Base-by-base conservation (phyloP, 768 basidiomycete species). In the Termitomyces heimii region DNA sequence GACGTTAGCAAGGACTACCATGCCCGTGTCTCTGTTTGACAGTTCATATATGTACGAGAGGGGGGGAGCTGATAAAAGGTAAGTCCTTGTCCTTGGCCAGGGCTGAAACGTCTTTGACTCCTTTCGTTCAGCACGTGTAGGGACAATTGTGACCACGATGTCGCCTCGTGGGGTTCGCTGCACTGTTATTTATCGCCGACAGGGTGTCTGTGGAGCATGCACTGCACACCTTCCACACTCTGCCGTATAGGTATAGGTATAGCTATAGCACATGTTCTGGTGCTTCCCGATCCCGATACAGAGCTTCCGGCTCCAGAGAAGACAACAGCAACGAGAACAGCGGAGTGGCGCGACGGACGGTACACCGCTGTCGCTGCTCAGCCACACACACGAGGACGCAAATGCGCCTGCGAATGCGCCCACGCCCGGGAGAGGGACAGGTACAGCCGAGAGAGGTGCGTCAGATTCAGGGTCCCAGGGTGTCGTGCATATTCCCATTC, bases 131-230 rank as follows among this genome's bases (percentile, higher is more conserved):
- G 57, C 68, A 71, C 70, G 70, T 71, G 71, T 60, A 69, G 66
- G 60, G 62, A 53, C 49, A 43, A 49, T 35, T 59, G 47, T 57
- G 58, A 64, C 26, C 73, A 75, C 70, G 74, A 75, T 72, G 74
- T 56, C 65, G 72, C 74, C 72, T 74, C 74, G 70, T 76, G 32
- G n/a, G n/a, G 74, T 67, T 54, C 52, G 40, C 48, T 47, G 35
- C 47, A 59, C 62, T 63, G 58, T 58, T 64, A 66, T 68, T 63
- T 61, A 52, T 57, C 55, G 44, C 51, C 60, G 50, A 42, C 49
- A 51, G 53, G 37, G 28, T n/a, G 35, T 39, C 42, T 54, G 44
- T 62, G 65, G 62, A 63, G 56, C 62, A 61, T 37, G 37, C 13
- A 13, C 34, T 60, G 61, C 62, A 58, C 66, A 54, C 59, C 50